Evolutionary conservation across 2,329 filamentous ascomycete genomes (phyloP).

Genomic region (Xylaria sp.): DNA sequence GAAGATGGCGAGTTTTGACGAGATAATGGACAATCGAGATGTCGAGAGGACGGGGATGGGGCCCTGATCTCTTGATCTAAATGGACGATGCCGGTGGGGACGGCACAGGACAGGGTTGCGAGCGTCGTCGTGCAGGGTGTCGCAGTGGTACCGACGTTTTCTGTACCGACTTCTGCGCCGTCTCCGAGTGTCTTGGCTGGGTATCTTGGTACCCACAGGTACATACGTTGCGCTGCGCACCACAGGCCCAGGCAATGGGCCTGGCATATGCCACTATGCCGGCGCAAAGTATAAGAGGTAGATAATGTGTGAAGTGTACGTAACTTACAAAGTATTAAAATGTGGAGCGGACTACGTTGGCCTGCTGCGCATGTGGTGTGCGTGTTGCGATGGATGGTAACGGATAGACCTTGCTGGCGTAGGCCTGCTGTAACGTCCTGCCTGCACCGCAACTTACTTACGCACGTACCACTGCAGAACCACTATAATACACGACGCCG

Average conservation of each 20-base stretch:
- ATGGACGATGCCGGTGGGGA: slow-evolving; percentile 6
- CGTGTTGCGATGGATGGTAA: slow-evolving; percentile 25
- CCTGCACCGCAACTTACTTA: not conserved
- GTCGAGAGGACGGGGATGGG: slow-evolving; percentile 9
- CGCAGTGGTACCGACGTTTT: not conserved
- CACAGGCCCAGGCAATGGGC: not conserved
- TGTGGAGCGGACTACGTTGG: slow-evolving; percentile 30
- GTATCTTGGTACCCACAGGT: not conserved
- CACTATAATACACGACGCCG: slow-evolving; percentile 4
- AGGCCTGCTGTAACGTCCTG: slow-evolving; percentile 20
- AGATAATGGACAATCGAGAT: slow-evolving; percentile 3
- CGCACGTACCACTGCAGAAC: too few species aligned
- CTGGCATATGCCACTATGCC: too few species aligned
- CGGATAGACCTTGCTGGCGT: slow-evolving; percentile 21
- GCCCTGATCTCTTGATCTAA: slow-evolving; percentile 7
- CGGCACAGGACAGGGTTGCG: slow-evolving; percentile 1
- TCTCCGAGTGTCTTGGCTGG: too few species aligned
- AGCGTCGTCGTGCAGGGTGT: slow-evolving; percentile 7
- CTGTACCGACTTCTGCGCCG: not conserved
- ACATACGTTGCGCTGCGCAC: not conserved
- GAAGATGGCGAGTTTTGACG: slow-evolving; percentile 16
- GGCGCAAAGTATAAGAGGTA: too few species aligned
- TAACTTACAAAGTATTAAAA: not conserved
- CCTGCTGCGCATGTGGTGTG: slow-evolving; percentile 26
- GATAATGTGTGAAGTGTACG: too few species aligned